Evolutionary conservation across 164 flowering plant genomes (phyloP).

Genomic region (Amborella trichopoda): DNA sequence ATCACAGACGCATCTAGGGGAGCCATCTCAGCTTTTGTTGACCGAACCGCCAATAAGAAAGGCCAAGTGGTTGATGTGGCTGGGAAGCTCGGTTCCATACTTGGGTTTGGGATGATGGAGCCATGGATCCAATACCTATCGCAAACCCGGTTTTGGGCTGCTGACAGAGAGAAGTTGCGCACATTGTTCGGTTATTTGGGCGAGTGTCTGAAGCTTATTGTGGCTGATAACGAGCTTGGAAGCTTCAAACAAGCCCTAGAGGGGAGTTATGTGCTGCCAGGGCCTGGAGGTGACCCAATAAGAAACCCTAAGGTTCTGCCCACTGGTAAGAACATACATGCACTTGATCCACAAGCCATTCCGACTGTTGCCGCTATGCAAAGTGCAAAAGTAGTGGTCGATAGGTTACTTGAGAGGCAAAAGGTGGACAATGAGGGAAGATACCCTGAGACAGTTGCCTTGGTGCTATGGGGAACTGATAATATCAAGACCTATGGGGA

Average conservation of each 20-base stretch:
- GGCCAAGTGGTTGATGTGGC: slow-evolving; percentile 95
- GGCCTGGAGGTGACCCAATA: slow-evolving; percentile 99
- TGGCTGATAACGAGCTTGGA: slow-evolving; percentile 90
- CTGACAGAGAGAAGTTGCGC: slow-evolving; percentile 79
- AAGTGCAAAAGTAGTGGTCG: slow-evolving; percentile 90
- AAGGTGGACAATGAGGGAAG: slow-evolving; percentile 91
- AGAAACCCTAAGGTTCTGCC: slow-evolving; percentile 97
- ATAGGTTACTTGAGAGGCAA: slow-evolving; percentile 87
- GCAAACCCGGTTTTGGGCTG: slow-evolving; percentile 59
- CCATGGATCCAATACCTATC: slow-evolving; percentile 93
- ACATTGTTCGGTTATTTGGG: slow-evolving; percentile 62
- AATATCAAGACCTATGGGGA: slow-evolving; percentile 97
- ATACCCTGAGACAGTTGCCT: slow-evolving; percentile 94
- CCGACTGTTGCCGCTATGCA: slow-evolving; percentile 96
- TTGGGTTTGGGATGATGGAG: slow-evolving; percentile 83
- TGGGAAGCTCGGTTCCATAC: slow-evolving; percentile 53
- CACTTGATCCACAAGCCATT: slow-evolving; percentile 91
- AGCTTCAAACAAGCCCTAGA: slow-evolving; percentile 90
- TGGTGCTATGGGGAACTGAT: slow-evolving; percentile 98
- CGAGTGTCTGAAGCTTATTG: slow-evolving; percentile 79
- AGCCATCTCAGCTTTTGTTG: slow-evolving; percentile 66
- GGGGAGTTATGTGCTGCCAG: slow-evolving; percentile 93
- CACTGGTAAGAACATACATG: slow-evolving; percentile 99
- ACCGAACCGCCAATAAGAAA: slow-evolving; percentile 60
- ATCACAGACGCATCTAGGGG: slow-evolving; percentile 94